Evolutionary conservation across 805 yeast genomes (phyloP), one percentile per base, ranked within the genome.

Genomic region (Myxozyma udenii): DNA sequence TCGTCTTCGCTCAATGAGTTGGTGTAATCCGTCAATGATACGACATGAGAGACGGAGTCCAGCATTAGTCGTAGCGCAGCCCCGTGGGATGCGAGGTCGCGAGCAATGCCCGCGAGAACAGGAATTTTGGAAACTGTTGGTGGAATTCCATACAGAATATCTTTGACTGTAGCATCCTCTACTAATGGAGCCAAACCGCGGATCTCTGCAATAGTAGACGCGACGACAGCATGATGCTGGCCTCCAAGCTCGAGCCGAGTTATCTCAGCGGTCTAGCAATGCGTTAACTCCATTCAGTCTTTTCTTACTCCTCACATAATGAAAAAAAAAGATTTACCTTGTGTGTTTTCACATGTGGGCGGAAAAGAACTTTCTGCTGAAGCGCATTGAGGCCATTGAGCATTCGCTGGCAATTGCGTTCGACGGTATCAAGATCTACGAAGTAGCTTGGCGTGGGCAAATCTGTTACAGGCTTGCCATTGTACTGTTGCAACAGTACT

Each of bases 321-420:
- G n/a, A 25, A 18, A 5, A 4, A n/a, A 26, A 19, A 14, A 18
- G n/a, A n/a, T 14, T 33, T 38, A 51, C 76, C 65, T 86, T 85
- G 65, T 84, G 89, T 0, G 93, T 86, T 66, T 85, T 85, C 21
- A 85, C 80, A 64, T 85, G 89, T 2, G 85, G 83, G 53, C 95
- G 72, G 64, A 85, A 84, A 18, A 66, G 70, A 4, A 73, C 71
- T 2, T 62, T 64, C 5, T 4, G 9, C 11, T 48, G 42, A n/a
- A 52, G 42, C 1, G 64, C 62, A 1, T 55, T 46, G 0, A 81
- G 78, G 49, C 73, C 73, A 3, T 62, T 60, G 7, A 79, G 70
- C 86, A 82, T 80, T 26, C 65, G 65, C 9, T 67, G 68, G 56
- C 81, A 74, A 62, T 83, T 83, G 16, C 48, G 50, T 30, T 67